These are phyloP conservation scores for Cladophialophora bantiana DNA, from an alignment of 2,329 filamentous ascomycete genomes.

Conservation along the genomic window DNA sequence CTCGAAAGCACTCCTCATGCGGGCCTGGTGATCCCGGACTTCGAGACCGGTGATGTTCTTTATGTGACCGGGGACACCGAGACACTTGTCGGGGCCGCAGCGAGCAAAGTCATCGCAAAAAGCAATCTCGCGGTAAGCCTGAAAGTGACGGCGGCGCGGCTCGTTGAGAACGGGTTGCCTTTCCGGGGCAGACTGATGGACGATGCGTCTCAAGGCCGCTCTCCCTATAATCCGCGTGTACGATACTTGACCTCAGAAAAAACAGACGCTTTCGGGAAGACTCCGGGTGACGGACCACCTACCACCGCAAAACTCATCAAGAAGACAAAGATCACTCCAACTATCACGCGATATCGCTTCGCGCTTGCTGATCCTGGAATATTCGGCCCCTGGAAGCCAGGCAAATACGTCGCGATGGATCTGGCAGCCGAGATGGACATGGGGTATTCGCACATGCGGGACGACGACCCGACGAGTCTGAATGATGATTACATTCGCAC, in stretches of 20 bases:
- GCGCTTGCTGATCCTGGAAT: slow-evolving; percentile 49
- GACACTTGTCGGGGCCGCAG: slow-evolving; percentile 70
- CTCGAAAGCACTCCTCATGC: slow-evolving; percentile 69
- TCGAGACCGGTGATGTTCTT: slow-evolving; percentile 73
- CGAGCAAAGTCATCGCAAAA: slow-evolving; percentile 68
- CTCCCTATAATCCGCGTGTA: slow-evolving; percentile 80
- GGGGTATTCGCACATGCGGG: slow-evolving; percentile 83
- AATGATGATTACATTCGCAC: slow-evolving; percentile 87
- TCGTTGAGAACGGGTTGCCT: slow-evolving; percentile 69
- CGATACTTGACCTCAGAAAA: slow-evolving; percentile 69
- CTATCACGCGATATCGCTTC: slow-evolving; percentile 71
- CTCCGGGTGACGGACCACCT: slow-evolving; percentile 31
- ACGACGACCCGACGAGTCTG: slow-evolving; percentile 77
- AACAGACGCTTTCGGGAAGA: slow-evolving; percentile 19
- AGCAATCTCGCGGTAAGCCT: slow-evolving; percentile 77
- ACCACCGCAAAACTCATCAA: slow-evolving; percentile 63
- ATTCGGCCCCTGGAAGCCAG: slow-evolving; percentile 64
- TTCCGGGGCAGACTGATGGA: slow-evolving; percentile 69
- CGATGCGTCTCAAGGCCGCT: slow-evolving; percentile 49
- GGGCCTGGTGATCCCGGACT: slow-evolving; percentile 77
- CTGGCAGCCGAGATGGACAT: slow-evolving; percentile 72
- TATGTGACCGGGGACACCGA: slow-evolving; percentile 75
- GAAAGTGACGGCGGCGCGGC: slow-evolving; percentile 65
- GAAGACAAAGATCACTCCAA: slow-evolving; percentile 69
- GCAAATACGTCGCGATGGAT: slow-evolving; percentile 79